phyloP scores from a whole-genome alignment of 2,329 filamentous ascomycete genomes.

The Aspergillus brasiliensis region DNA sequence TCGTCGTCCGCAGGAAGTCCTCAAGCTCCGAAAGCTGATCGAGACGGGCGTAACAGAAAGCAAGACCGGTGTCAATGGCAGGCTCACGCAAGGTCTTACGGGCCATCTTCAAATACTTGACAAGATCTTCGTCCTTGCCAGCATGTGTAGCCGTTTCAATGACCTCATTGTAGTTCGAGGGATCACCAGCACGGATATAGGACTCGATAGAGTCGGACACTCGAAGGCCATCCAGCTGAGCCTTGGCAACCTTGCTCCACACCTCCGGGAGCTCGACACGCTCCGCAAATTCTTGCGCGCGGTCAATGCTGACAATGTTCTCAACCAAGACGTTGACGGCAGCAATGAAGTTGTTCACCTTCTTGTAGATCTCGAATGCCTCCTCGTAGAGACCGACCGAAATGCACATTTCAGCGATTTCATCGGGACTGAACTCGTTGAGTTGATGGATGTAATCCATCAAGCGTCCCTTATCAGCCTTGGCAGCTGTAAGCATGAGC shows the following conservation, averaged over 20 bases:
- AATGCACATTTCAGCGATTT: slow-evolving; percentile 91
- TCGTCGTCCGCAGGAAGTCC: slow-evolving; percentile 89
- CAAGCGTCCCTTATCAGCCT: slow-evolving; percentile 90
- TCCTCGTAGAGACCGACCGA: slow-evolving; percentile 95
- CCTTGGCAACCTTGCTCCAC: slow-evolving; percentile 98
- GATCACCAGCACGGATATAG: slow-evolving; percentile 92
- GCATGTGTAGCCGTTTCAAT: slow-evolving; percentile 95
- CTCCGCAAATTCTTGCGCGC: slow-evolving; percentile 92
- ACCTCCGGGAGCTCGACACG: slow-evolving; percentile 92
- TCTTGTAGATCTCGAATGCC: slow-evolving; percentile 98
- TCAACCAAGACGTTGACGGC: slow-evolving; percentile 93
- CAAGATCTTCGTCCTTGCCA: slow-evolving; percentile 94
- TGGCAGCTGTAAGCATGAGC: slow-evolving; percentile 92
- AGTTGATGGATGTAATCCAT: slow-evolving; percentile 96
- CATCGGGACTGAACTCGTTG: slow-evolving; percentile 84
- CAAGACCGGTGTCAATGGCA: slow-evolving; percentile 87
- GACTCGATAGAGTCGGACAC: slow-evolving; percentile 92
- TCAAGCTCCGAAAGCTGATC: slow-evolving; percentile 92
- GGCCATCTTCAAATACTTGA: slow-evolving; percentile 96
- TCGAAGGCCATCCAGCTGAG: slow-evolving; percentile 92
- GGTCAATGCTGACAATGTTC: slow-evolving; percentile 95
- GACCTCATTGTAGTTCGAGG: slow-evolving; percentile 90
- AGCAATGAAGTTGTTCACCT: slow-evolving; percentile 83
- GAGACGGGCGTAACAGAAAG: slow-evolving; percentile 89
- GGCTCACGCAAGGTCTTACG: slow-evolving; percentile 95